Percentiles rank a stretch among this genome's conserved stretches.
phyloP scores from a whole-genome alignment of 2,329 filamentous ascomycete species.

The Malbranchea zuffiana region DNA sequence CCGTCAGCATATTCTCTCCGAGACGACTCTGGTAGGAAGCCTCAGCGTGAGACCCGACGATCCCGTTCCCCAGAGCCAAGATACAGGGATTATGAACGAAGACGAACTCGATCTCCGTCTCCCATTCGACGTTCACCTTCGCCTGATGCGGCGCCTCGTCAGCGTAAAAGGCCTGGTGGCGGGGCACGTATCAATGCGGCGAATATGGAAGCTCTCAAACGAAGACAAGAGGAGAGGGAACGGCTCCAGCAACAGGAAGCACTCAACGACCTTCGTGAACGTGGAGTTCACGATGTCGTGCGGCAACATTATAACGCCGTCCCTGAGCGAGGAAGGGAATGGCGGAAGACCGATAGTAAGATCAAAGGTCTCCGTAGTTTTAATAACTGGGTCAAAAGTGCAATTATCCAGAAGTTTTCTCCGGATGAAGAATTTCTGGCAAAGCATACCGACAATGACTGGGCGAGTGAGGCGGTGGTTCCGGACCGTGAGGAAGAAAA shows the following conservation, averaged over 20 bases:
- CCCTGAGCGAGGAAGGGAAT: constrained; percentile 83
- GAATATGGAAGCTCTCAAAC: constrained; percentile 31
- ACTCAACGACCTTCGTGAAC: constrained; percentile 27
- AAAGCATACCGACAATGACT: constrained; percentile 35
- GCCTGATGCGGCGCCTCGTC: constrained; percentile 31
- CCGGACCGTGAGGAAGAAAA: constrained; percentile 31
- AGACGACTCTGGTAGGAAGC: constrained; percentile 23
- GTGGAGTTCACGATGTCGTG: constrained; percentile 73
- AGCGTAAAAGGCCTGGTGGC: constrained; percentile 38
- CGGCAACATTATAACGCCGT: constrained; percentile 93
- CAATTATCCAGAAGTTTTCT: constrained; percentile 92
- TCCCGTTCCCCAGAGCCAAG: constrained; percentile 16
- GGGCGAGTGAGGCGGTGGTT: constrained; percentile 28
- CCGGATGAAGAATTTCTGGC: constrained; percentile 63
- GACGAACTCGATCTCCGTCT: constrained; percentile 31
- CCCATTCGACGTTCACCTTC: constrained; percentile 33
- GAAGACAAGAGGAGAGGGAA: constrained; percentile 35
- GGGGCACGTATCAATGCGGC: constrained; percentile 32
- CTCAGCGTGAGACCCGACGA: constrained; percentile 11
- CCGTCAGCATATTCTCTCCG: constrained; percentile 33
- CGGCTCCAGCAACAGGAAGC: constrained; percentile 32
- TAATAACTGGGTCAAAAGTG: constrained; percentile 99
- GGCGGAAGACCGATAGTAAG: constrained; percentile 84
- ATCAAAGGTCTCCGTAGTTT: constrained; percentile 91
- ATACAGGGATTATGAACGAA: constrained; percentile 16